Conservation (phyloP, 495 filamentous ascomycete genomes). For the Tuber aestivum region DNA sequence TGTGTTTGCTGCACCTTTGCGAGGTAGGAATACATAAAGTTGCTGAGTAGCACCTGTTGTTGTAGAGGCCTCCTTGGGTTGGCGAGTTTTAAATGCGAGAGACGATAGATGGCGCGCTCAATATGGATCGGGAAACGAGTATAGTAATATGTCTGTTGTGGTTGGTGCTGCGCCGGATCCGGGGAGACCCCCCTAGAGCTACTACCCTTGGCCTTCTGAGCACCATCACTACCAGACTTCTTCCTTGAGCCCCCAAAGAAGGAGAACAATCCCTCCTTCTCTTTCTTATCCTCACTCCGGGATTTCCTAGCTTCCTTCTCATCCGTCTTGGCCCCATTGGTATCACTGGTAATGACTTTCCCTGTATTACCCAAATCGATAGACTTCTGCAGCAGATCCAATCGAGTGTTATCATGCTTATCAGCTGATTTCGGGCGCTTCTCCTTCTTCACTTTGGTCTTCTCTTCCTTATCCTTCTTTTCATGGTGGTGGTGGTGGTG, state of each 20-base stretch:
- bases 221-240: slow-evolving; percentile 64
- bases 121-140: slow-evolving; percentile 92
- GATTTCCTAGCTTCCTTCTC: slow-evolving; percentile 62
- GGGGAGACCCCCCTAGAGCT: slow-evolving; percentile 70
- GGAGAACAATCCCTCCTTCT: slow-evolving; percentile 68
- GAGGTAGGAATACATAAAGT: slow-evolving; percentile 99
- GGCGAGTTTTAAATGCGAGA: slow-evolving; percentile 97
- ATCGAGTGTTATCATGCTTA: slow-evolving; percentile 64
- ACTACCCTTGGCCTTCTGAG: slow-evolving; percentile 63
- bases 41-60: slow-evolving; percentile 94
- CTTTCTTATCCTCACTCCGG: slow-evolving; percentile 66
- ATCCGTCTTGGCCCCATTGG: slow-evolving; percentile 31
- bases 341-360: slow-evolving; percentile 45
- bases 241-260: slow-evolving; percentile 83
- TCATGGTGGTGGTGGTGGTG: slow-evolving; percentile 47
- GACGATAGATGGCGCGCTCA: slow-evolving; percentile 94
- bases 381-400: slow-evolving; percentile 76
- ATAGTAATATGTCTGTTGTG: slow-evolving; percentile 75
- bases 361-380: slow-evolving; percentile 54
- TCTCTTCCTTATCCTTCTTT: slow-evolving; percentile 56
- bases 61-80: slow-evolving; percentile 89
- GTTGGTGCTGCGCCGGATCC: slow-evolving; percentile 57
- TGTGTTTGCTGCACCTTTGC: slow-evolving; percentile 99
- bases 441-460: slow-evolving; percentile 58
- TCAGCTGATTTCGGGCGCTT: slow-evolving; percentile 45